Percentiles rank a stretch among this genome's conserved stretches.
These are phyloP conservation scores for Ceratobasidium papillatum DNA, from an alignment of 1,284 basidiomycete species.

Conservation along the genomic window DNA sequence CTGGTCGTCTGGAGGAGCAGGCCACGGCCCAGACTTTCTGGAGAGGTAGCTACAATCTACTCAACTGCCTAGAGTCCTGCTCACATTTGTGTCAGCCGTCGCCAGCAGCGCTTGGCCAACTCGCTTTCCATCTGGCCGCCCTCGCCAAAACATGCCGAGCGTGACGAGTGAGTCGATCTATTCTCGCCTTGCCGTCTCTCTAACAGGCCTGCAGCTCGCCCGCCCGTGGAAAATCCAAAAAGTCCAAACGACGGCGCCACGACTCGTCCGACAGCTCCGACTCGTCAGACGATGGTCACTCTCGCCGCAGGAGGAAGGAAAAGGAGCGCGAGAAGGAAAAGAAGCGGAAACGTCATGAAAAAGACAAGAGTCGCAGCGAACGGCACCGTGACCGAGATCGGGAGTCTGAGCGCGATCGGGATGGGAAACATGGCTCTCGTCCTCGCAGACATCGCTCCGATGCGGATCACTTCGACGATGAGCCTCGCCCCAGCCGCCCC, in stretches of 20 bases:
- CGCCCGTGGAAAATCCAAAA: constrained; percentile 65
- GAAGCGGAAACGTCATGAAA: constrained; percentile 64
- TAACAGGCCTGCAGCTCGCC: constrained; percentile 57
- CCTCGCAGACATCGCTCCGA: constrained; percentile 35
- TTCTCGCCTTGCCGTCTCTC: constrained; percentile 10
- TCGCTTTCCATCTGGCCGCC: constrained; percentile 82
- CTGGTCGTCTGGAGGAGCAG: constrained; percentile 39
- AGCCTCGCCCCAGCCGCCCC: constrained; percentile 46
- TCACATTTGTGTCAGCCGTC: constrained; percentile 63
- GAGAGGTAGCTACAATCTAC: constrained; percentile 47
- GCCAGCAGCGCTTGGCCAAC: constrained; percentile 71
- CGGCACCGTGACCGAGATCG: constrained; percentile 49
- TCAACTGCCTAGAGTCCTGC: constrained; percentile 24
- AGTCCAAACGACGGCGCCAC: constrained; percentile 66
- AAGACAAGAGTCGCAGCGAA: constrained; percentile 53
- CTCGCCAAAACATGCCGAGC: constrained; percentile 75
- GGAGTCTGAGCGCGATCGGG: constrained; percentile 33
- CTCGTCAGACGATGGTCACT: constrained; percentile 67
- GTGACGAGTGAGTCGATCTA: constrained; percentile 62
- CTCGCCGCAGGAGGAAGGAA: constrained; percentile 53
- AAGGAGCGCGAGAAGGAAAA: constrained; percentile 64
- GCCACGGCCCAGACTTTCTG: constrained; percentile 47
- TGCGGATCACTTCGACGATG: constrained; percentile 48
- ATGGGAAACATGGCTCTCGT: constrained; percentile 29
- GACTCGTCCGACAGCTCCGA: constrained; percentile 60